A percentile compares a stretch with the other conserved stretches of the same genome.
phyloP scores from a whole-genome alignment of 1,284 basidiomycete genomes.

The Sanghuangporus baumii region DNA sequence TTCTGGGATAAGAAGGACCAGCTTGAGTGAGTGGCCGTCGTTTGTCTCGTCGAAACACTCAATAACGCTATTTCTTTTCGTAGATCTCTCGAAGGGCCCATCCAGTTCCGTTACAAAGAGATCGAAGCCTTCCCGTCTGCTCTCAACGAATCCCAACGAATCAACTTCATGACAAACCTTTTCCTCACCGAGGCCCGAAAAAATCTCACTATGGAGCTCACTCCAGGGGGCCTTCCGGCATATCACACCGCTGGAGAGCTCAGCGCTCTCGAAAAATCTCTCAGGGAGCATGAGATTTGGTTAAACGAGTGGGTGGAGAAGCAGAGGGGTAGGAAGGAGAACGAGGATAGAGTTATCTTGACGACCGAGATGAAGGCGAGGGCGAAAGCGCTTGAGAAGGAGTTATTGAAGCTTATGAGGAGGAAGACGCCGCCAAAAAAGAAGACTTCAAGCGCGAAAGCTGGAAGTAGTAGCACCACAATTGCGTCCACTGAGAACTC shows the following conservation, averaged over 20 bases:
- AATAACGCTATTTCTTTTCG: neutral
- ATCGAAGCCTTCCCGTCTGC: slow-evolving; percentile 69
- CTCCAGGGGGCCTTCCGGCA: slow-evolving; percentile 48
- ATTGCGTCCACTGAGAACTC: neutral
- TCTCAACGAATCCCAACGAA: slow-evolving; percentile 74
- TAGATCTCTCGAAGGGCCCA: slow-evolving; percentile 76
- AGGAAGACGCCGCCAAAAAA: slow-evolving; percentile 46
- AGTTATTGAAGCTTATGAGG: slow-evolving; percentile 61
- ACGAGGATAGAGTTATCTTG: slow-evolving; percentile 79
- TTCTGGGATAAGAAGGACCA: slow-evolving; percentile 69
- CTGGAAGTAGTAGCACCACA: neutral
- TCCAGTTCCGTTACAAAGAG: slow-evolving; percentile 84
- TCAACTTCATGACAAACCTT: slow-evolving; percentile 73
- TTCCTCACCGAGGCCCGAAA: slow-evolving; percentile 78
- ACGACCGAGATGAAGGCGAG: slow-evolving; percentile 78
- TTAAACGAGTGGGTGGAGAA: slow-evolving; percentile 72
- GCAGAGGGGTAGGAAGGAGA: slow-evolving; percentile 66
- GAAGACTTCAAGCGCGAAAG: neutral
- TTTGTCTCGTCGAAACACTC: neutral
- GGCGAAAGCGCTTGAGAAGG: slow-evolving; percentile 73
- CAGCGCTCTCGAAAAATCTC: slow-evolving; percentile 62
- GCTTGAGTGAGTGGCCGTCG: slow-evolving; percentile 63
- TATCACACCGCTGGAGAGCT: slow-evolving; percentile 84
- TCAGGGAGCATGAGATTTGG: slow-evolving; percentile 79
- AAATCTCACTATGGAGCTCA: slow-evolving; percentile 61